Base-by-base conservation (phyloP, 83 land plant genomes). In the Picea mariana region DNA sequence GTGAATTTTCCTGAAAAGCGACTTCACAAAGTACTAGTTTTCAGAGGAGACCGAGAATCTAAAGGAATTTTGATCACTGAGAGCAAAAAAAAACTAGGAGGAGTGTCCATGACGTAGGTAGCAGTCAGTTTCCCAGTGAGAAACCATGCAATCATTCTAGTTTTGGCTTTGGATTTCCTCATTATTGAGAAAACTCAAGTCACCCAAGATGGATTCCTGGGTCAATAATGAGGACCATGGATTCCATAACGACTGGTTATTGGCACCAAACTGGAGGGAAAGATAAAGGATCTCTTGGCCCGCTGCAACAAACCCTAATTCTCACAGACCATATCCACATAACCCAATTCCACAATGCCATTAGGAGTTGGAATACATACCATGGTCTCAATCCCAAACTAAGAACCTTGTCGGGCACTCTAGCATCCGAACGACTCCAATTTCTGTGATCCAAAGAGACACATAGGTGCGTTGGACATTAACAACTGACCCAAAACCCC, bases 321-420 rank as follows among this genome's bases (percentile, higher is more conserved):
- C 31, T 27, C 31, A 27, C 31, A 27, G 1, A 27, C 31, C 31
- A 27, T 0, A 20, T 62, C 81, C 69, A 89, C 73, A 9, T 94
- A 94, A 3, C 94, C 96, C 60, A 94, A 81, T 79, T 94, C 96
- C 24, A 91, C 91, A 9, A 94, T 92, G 0, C 96, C 96, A 61
- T 79, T 75, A 55, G 84, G 87, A 23, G 94, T 88, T 0, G 96
- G 92, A 13, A 94, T 78, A 65, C 92, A 75, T 47, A 91, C 91
- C 34, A 91, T 62, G 52, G 96, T 94, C 77, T 77, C 88, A 75
- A 94, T 80, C 0, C 92, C 90, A 15, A 89, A 85, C 58, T 88
- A 80, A 72, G 72, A 80, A 0, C 94, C 92, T 17, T 90, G 84
- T 34, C 65, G 85, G 1, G 89, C 85, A 62, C 96, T 40, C 18